Conservation (phyloP, 192 early-diverging fungal species). For the Lobosporangium transversale region DNA sequence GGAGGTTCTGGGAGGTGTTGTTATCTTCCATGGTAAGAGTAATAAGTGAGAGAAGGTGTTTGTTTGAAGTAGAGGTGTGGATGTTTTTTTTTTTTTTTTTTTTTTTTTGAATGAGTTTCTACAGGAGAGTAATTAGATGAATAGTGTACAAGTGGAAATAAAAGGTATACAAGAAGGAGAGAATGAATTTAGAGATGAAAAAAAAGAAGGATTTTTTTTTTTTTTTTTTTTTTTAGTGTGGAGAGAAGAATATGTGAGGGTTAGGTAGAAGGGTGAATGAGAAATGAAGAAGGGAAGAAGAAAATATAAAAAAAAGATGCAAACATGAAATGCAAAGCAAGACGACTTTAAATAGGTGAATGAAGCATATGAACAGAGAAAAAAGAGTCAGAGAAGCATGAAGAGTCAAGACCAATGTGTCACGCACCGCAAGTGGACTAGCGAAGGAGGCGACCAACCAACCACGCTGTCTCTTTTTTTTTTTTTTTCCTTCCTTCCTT, state of each 20-base stretch:
- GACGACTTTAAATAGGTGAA: no score
- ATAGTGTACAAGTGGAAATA: neutral
- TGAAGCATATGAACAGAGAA: no score
- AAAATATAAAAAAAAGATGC: neutral
- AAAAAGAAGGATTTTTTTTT: neutral
- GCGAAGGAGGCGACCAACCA: no score
- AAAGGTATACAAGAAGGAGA: neutral
- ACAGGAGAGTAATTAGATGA: neutral
- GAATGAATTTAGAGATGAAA: neutral
- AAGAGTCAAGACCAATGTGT: no score
- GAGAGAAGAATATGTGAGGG: conserved; percentile 1
- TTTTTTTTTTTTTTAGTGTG: neutral
- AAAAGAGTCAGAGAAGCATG: no score
- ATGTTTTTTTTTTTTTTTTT: no score
- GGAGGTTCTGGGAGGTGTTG: conserved; percentile 60
- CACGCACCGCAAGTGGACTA: no score
- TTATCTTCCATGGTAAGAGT: conserved; percentile 72
- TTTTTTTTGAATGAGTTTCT: neutral
- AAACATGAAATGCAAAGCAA: no score
- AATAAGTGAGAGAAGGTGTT: no score
- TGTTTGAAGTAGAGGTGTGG: no score
- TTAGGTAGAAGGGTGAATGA: neutral
- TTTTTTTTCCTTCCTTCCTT: no score
- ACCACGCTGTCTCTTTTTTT: no score
- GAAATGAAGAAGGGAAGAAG: neutral